Conservation (phyloP, 1,284 basidiomycete species). For the Naganishia cerealis region DNA sequence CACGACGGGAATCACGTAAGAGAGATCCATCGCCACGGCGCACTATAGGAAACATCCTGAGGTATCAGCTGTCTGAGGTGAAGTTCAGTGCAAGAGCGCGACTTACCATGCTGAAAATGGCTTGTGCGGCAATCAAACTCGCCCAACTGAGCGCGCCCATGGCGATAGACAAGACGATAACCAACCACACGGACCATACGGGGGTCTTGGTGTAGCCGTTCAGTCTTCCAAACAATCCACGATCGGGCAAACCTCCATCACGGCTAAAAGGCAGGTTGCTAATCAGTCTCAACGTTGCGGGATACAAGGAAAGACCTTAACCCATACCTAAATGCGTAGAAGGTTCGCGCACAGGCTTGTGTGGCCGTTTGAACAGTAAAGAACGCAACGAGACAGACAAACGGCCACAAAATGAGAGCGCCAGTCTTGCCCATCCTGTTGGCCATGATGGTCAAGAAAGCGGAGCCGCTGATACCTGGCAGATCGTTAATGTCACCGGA, state of each 20-base stretch:
- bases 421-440: conserved; percentile 70
- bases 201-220: conserved; percentile 70
- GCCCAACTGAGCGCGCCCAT: conserved; percentile 70
- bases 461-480: conserved; percentile 66
- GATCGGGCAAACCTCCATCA: conserved; percentile 70
- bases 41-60: conserved; percentile 30
- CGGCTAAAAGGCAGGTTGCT: conserved; percentile 31
- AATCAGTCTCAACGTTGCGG: background rate
- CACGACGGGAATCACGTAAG: conserved; percentile 47
- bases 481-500: conserved; percentile 56
- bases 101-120: conserved; percentile 63
- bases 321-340: conserved; percentile 88
- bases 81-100: background rate
- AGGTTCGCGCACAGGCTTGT: conserved; percentile 80
- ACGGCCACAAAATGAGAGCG: conserved; percentile 69
- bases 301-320: conserved; percentile 56
- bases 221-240: conserved; percentile 73
- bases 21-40: conserved; percentile 46
- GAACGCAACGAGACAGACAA: conserved; percentile 66
- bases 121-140: conserved; percentile 73
- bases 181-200: conserved; percentile 76
- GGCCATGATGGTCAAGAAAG: conserved; percentile 73
- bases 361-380: conserved; percentile 76
- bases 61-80: background rate
- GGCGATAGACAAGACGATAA: conserved; percentile 62